Evolutionary conservation across 2,329 filamentous ascomycete species (phyloP), one percentile per base, ranked within the genome.

Genomic region (Pseudogymnoascus sp.): DNA sequence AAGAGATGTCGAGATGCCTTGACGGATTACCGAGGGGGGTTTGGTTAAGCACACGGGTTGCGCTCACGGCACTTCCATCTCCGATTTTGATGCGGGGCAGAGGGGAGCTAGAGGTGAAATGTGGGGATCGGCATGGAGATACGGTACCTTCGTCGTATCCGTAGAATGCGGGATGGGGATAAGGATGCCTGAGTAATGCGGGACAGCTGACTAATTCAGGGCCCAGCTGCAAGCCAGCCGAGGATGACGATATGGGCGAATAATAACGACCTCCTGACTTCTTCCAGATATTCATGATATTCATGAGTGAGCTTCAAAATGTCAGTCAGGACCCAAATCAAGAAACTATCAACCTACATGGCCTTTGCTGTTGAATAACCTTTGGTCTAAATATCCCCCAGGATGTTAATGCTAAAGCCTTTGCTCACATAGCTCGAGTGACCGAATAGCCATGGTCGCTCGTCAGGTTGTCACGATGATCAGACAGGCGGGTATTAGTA

Each of bases 41-140:
- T 19, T 55, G 26, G 49, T 12, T 33, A 55, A 55, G 10, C 29
- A 19, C 29, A 19, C 49, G 49, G 49, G 49, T 55, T 55, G 26
- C 29, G 11, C 29, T 33, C 26, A 55, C 49, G 49, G 49, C 49
- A 55, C 49, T 55, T 55, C 8, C 26, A 33, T 12, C 16, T 26
- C 49, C 29, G 29, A 12, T 33, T 33, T 33, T 33, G 49, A 55
- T 55, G 49, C 49, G 49, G 49, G 49, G 49, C 49, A 55, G 29
- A 11, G 45, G 16, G 29, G 33, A 21, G 49, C 49, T 55, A 55
- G 29, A 35, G 16, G 49, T 19, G 29, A 55, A n/a, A 55, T 55
- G 49, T 55, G 49, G 49, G 29, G 49, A 33, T 55, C 49, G 49
- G 49, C 49, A 55, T 55, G 49, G 49, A 33, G 26, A 55, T 33